These are phyloP conservation scores for Saccharomycopsis capsularis DNA, from an alignment of 805 yeast species.

Conservation along the genomic window DNA sequence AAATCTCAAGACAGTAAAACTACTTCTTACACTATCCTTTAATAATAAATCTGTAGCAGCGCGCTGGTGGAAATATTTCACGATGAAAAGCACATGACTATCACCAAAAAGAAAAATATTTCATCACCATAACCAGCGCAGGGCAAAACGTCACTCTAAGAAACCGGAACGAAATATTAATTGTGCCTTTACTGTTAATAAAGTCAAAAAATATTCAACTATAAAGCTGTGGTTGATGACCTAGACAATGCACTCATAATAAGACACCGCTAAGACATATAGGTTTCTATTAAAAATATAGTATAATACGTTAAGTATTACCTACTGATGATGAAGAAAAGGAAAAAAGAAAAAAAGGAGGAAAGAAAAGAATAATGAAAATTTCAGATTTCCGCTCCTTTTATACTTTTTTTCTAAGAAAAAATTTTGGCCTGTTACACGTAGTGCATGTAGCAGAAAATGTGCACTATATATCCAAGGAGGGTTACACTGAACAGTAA, in stretches of 20 bases:
- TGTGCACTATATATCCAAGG: no score
- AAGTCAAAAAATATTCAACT: constrained; percentile 23
- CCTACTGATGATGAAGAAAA: constrained; percentile 23
- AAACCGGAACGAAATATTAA: constrained; percentile 24
- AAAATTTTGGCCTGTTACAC: no score
- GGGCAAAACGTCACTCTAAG: constrained; percentile 21
- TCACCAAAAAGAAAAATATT: neutral
- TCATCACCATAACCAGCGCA: constrained; percentile 16
- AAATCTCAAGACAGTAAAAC: no score
- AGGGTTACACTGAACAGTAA: no score
- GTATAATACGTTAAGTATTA: constrained; percentile 23
- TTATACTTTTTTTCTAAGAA: constrained; percentile 13
- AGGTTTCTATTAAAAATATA: constrained; percentile 20
- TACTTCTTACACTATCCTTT: no score
- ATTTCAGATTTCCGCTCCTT: neutral
- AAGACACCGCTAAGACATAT: constrained; percentile 17
- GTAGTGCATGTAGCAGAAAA: no score
- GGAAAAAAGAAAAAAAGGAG: constrained; percentile 4
- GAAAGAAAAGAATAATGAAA: neutral
- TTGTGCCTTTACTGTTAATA: constrained; percentile 24
- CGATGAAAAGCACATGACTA: neutral
- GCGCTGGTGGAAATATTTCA: constrained; percentile 11
- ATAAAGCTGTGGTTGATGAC: constrained; percentile 23
- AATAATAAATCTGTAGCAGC: constrained; percentile 20
- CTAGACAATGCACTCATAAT: constrained; percentile 18